phyloP scores from a whole-genome alignment of 768 basidiomycete genomes.

The Phaeolepiota aurea region DNA sequence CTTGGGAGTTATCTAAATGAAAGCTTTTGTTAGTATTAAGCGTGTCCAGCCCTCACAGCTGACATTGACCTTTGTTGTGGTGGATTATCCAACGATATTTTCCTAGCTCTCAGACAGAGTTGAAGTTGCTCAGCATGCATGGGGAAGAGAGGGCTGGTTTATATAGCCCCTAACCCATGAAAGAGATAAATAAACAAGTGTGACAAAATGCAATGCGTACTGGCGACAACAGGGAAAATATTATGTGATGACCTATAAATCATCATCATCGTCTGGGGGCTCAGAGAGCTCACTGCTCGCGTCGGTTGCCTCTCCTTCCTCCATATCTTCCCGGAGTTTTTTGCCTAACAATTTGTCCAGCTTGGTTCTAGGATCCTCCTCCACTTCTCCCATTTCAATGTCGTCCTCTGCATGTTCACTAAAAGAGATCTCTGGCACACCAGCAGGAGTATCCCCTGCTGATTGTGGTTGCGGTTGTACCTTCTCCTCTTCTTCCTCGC shows the following conservation, averaged over 20 bases:
- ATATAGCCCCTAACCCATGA: no score
- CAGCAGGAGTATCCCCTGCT: constrained; percentile 10
- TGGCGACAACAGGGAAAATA: constrained; percentile 7
- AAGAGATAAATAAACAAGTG: constrained; percentile 21
- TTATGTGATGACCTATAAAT: constrained; percentile 10
- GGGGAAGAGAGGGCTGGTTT: no score
- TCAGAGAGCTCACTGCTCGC: constrained; percentile 72
- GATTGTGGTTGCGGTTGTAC: background rate
- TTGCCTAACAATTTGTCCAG: constrained; percentile 46
- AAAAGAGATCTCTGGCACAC: constrained; percentile 7
- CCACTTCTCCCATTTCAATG: constrained; percentile 89
- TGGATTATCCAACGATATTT: no score
- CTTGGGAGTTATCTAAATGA: no score
- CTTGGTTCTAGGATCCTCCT: constrained; percentile 56
- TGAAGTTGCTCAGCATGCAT: no score
- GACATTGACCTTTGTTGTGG: no score
- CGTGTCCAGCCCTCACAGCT: no score
- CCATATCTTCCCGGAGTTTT: constrained; percentile 62
- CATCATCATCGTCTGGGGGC: constrained; percentile 47
- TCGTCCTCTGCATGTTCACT: constrained; percentile 38
- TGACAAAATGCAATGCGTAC: constrained; percentile 13
- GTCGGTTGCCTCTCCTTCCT: constrained; percentile 84
- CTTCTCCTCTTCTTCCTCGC: constrained; percentile 15
- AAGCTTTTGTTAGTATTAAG: no score
- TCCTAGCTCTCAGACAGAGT: no score